phyloP scores from a whole-genome alignment of 228 moss, liverwort and hornwort species.

The Sphagnum magellanicum region DNA sequence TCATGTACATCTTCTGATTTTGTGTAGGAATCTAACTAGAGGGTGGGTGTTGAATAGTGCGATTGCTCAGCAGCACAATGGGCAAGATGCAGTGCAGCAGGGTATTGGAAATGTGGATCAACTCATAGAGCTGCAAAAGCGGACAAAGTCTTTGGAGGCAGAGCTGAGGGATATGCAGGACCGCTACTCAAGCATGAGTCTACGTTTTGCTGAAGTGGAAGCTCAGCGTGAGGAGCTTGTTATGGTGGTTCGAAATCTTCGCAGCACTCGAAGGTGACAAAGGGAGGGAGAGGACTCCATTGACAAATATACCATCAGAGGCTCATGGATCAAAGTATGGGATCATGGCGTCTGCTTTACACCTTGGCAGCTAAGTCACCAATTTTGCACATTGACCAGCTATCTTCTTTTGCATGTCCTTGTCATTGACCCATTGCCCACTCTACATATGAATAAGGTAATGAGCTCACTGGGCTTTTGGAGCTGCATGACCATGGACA shows the following conservation, averaged over 20 bases:
- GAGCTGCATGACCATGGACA: no score
- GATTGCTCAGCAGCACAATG: conserved; percentile 86
- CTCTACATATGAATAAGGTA: no score
- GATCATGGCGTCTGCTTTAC: no score
- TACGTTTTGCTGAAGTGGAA: conserved; percentile 84
- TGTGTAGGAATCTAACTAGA: background rate
- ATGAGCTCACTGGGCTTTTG: no score
- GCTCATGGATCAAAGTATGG: no score
- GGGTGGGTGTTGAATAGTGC: conserved; percentile 43
- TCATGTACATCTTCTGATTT: no score
- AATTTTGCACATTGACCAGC: no score
- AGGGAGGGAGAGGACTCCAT: no score
- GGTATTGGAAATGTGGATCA: conserved; percentile 79
- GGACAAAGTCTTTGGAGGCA: conserved; percentile 63
- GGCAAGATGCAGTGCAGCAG: conserved; percentile 77
- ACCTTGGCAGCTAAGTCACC: no score
- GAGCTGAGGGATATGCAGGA: conserved; percentile 88
- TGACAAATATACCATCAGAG: no score
- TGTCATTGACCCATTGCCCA: no score
- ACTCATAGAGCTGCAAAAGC: conserved; percentile 60
- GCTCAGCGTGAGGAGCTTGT: conserved; percentile 72
- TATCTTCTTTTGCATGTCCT: no score
- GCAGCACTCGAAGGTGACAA: conserved; percentile 8
- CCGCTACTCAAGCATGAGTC: conserved; percentile 81
- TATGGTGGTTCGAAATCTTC: conserved; percentile 76